These are phyloP conservation scores for Wilcoxina mikolae DNA, from an alignment of 495 filamentous ascomycete species.

Conservation along the genomic window DNA sequence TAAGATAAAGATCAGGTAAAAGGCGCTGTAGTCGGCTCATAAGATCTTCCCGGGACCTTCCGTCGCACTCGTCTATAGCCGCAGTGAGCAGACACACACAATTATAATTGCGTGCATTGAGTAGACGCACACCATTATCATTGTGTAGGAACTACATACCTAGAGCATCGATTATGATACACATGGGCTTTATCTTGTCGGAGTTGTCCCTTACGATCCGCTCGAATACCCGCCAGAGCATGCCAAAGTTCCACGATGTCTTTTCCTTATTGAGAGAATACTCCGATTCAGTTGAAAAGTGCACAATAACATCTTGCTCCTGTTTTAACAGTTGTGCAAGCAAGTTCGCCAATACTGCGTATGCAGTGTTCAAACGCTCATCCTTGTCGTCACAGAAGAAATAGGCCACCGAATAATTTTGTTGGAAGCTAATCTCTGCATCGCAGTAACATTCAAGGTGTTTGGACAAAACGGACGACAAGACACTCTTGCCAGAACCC, in stretches of 20 bases:
- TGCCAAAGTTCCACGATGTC: conserved; percentile 5
- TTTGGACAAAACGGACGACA: conserved; percentile 1
- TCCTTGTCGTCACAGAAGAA: conserved; percentile 17
- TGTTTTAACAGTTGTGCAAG: not conserved
- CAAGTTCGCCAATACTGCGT: not conserved
- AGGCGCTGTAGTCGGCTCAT: not conserved
- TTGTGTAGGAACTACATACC: not conserved
- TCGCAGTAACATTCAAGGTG: conserved; percentile 2
- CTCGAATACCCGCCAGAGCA: conserved; percentile 5
- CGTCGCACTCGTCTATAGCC: conserved; percentile 11
- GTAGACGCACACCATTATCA: not conserved
- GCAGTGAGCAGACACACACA: not conserved
- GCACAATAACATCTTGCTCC: not conserved
- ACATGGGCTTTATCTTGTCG: not conserved
- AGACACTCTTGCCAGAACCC: conserved; percentile 13
- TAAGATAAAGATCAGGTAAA: not conserved
- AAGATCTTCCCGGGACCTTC: not conserved
- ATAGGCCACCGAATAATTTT: not conserved
- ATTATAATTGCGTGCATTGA: not conserved
- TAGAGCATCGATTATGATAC: conserved; percentile 13
- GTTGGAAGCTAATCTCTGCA: not conserved
- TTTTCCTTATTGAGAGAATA: not conserved
- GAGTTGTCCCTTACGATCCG: not conserved
- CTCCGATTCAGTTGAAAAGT: not conserved
- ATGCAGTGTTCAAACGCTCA: conserved; percentile 2